These are phyloP conservation scores for Sporothrix curviconia DNA, from an alignment of 2,329 filamentous ascomycete species.

Conservation along the genomic window DNA sequence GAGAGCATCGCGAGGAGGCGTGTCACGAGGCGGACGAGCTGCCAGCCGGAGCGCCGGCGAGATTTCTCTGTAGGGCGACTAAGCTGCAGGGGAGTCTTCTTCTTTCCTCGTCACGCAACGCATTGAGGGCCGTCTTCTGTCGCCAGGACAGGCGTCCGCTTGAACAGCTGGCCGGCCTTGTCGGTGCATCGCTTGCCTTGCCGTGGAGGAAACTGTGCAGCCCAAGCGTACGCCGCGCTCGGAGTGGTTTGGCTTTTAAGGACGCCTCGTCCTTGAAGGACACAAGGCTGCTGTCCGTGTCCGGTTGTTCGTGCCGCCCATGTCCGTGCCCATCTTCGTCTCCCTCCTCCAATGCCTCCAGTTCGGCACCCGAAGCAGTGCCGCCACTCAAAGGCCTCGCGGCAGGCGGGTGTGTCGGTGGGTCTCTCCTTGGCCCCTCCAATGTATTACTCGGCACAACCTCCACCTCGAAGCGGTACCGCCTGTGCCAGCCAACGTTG, in stretches of 20 bases:
- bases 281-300: no score
- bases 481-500: slow-evolving; percentile 13
- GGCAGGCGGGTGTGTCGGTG: background rate
- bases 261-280: no score
- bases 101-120: no score
- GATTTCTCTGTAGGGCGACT: no score
- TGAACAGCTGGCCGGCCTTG: background rate
- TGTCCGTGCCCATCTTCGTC: background rate
- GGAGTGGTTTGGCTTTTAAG: no score
- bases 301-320: no score
- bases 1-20: background rate
- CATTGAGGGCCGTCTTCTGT: background rate
- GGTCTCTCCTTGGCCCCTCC: background rate
- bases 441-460: no score
- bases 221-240: no score
- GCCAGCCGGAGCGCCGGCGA: slow-evolving; percentile 11
- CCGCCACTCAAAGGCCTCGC: slow-evolving; percentile 39
- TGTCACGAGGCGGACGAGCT: slow-evolving; percentile 8
- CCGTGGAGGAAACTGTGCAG: no score
- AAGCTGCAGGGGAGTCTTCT: background rate
- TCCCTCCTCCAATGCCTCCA: slow-evolving; percentile 26
- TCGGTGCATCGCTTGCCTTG: no score
- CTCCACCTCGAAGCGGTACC: slow-evolving; percentile 29
- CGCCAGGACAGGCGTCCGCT: background rate
- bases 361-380: slow-evolving; percentile 28